phyloP scores from a whole-genome alignment of 2,329 filamentous ascomycete species.

The Cryphonectria japonica region DNA sequence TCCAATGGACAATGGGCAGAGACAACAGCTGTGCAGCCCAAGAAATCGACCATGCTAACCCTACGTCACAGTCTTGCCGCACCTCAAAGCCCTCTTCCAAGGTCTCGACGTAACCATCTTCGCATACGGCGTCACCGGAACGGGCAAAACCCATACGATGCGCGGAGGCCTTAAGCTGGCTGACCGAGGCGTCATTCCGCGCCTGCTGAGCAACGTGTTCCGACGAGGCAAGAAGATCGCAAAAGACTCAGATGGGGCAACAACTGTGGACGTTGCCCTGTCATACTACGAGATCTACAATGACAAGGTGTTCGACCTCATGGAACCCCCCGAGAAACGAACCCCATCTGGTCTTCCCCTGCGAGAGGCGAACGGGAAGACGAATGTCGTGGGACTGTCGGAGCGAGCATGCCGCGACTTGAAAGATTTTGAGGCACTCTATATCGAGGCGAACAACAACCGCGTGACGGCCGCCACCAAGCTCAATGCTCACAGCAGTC shows the following conservation, averaged over 20 bases:
- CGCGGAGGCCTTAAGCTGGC: conserved; percentile 84
- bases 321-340: conserved; percentile 86
- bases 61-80: conserved; percentile 72
- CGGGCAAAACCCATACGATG: conserved; percentile 96
- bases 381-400: conserved; percentile 81
- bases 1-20: neutral
- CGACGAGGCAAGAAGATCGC: conserved; percentile 81
- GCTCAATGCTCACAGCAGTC: conserved; percentile 87
- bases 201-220: conserved; percentile 83
- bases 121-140: conserved; percentile 90
- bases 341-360: conserved; percentile 79
- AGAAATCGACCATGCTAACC: conserved; percentile 29
- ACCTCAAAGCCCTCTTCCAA: conserved; percentile 88
- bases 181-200: conserved; percentile 85
- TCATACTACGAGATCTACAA: conserved; percentile 98
- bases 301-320: conserved; percentile 90
- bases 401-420: conserved; percentile 81
- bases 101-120: conserved; percentile 89
- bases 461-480: conserved; percentile 89
- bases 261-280: conserved; percentile 72
- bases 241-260: conserved; percentile 75
- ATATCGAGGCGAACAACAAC: conserved; percentile 91
- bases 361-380: conserved; percentile 84
- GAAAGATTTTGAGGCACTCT: conserved; percentile 87
- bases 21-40: neutral